These are phyloP conservation scores for Alternaria sp. DNA, from an alignment of 2,329 filamentous ascomycete species.

Conservation along the genomic window DNA sequence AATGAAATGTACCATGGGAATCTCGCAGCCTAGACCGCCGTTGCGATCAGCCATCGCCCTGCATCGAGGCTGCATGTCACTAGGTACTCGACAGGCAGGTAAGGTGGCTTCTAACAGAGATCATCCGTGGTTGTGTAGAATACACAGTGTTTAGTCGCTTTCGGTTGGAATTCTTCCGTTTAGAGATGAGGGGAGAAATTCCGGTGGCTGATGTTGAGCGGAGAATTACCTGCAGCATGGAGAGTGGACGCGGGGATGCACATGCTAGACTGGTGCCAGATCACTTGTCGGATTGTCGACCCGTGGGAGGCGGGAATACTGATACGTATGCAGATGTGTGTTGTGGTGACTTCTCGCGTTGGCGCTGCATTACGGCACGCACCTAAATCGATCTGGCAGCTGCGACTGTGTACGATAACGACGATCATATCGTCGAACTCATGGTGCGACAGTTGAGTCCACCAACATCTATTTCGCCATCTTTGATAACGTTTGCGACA, in stretches of 20 bases:
- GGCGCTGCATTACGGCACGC: neutral
- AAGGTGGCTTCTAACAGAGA: neutral
- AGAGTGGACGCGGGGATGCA: neutral
- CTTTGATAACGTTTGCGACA: neutral
- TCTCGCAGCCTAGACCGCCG: constrained; percentile 5
- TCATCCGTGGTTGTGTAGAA: neutral
- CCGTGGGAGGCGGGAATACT: neutral
- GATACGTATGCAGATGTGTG: neutral
- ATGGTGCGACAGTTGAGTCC: neutral
- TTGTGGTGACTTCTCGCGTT: neutral
- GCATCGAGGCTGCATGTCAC: neutral
- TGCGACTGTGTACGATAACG: neutral
- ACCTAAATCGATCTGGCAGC: neutral
- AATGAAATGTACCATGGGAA: neutral
- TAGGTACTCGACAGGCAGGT: neutral
- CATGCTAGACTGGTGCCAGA: neutral
- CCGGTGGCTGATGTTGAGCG: neutral
- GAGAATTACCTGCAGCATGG: constrained; percentile 4
- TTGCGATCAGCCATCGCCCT: constrained; percentile 4
- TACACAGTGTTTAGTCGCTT: neutral
- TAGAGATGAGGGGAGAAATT: constrained; percentile 1
- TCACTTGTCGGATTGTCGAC: neutral
- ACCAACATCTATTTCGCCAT: neutral
- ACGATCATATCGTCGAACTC: neutral
- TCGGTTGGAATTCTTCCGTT: neutral